phyloP scores from a whole-genome alignment of 176 grass and related monocot species.

The Zea luxurians region DNA sequence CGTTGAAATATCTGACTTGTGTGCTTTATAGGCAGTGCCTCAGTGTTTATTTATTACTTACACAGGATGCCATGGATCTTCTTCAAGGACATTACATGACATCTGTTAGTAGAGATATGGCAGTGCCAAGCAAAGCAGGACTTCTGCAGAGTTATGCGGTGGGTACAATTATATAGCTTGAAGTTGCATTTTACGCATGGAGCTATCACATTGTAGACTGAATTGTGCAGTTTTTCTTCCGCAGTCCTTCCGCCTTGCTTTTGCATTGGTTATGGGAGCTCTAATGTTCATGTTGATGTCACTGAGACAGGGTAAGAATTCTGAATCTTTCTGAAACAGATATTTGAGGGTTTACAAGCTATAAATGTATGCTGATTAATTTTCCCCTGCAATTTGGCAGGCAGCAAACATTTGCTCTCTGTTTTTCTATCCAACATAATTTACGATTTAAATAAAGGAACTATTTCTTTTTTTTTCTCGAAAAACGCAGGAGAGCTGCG shows the following conservation, averaged over 20 bases:
- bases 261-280: constrained; percentile 61
- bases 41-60: constrained; percentile 40
- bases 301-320: constrained; percentile 70
- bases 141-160: constrained; percentile 82
- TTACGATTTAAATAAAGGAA: background rate
- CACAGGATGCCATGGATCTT: constrained; percentile 95
- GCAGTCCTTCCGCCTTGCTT: constrained; percentile 84
- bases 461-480: too few species aligned
- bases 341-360: background rate
- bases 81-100: constrained; percentile 90
- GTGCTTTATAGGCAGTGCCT: background rate
- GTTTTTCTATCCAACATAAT: constrained; percentile 10
- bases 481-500: too few species aligned
- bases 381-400: background rate
- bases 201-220: background rate
- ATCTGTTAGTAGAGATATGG: constrained; percentile 77
- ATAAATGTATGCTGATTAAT: constrained; percentile 8
- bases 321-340: background rate
- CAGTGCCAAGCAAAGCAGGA: constrained; percentile 62
- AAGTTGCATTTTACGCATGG: constrained; percentile 5
- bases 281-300: constrained; percentile 73
- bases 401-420: background rate
- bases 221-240: constrained; percentile 30
- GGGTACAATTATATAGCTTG: constrained; percentile 42
- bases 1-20: background rate